Percentiles rank a stretch among this genome's conserved stretches.
Conservation (phyloP, 140 eudicot species). For the Flaveria floridana region DNA sequence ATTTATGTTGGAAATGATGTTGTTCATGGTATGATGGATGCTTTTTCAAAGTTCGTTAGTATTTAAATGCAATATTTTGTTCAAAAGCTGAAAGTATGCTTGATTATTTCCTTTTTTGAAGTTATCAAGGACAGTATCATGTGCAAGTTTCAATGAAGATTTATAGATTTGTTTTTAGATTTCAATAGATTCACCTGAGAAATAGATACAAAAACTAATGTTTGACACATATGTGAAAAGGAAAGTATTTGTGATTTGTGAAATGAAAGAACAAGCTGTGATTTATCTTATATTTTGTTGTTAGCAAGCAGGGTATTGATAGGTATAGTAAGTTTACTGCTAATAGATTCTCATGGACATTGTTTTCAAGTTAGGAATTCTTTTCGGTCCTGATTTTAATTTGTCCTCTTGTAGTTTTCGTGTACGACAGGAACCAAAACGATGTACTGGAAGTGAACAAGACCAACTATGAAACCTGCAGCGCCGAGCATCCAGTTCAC, state of each 20-base stretch:
- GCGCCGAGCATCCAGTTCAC: conserved; percentile 67
- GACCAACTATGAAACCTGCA: conserved; percentile 72
- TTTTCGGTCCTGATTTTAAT: background rate
- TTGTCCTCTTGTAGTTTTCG: conserved; percentile 52
- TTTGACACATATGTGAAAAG: background rate
- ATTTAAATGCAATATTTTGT: background rate
- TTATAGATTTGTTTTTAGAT: background rate
- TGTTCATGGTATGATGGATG: background rate
- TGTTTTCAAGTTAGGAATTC: background rate
- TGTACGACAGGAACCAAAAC: conserved; percentile 78
- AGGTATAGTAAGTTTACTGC: too few species aligned
- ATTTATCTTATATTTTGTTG: too few species aligned
- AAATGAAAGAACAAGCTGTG: too few species aligned
- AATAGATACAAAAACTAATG: background rate
- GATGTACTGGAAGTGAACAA: conserved; percentile 79
- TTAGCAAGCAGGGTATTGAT: too few species aligned
- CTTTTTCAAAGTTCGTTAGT: background rate
- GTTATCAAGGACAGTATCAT: background rate
- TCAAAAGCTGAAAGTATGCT: background rate
- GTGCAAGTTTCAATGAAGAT: background rate
- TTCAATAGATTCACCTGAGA: too few species aligned
- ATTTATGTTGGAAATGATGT: background rate
- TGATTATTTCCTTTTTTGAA: background rate
- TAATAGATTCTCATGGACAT: too few species aligned
- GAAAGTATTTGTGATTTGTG: too few species aligned